A percentile compares a stretch with the other conserved stretches of the same genome.
phyloP scores from a whole-genome alignment of 2,329 filamentous ascomycete species.

The Fusarium sp. region DNA sequence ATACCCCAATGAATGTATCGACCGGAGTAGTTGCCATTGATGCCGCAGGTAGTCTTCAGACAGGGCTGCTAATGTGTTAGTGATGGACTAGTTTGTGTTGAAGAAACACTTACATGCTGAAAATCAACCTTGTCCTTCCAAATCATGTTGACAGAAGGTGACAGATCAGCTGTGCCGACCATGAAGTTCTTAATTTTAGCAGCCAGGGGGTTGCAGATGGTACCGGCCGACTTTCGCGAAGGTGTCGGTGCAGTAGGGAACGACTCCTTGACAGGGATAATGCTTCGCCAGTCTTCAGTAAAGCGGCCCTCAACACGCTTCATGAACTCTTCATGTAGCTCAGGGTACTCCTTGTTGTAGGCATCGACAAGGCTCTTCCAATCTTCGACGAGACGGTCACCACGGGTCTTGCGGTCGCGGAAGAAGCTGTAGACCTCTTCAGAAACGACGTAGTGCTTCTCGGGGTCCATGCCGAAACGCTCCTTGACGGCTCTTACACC shows the following conservation, averaged over 20 bases:
- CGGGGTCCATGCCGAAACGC: constrained; percentile 51
- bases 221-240: constrained; percentile 62
- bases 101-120: constrained; percentile 53
- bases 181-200: constrained; percentile 61
- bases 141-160: constrained; percentile 67
- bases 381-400: constrained; percentile 58
- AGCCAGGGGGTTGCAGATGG: constrained; percentile 65
- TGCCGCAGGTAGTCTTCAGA: constrained; percentile 58
- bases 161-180: constrained; percentile 66
- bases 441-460: constrained; percentile 53
- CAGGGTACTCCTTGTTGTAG: constrained; percentile 61
- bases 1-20: constrained; percentile 72
- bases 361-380: constrained; percentile 59
- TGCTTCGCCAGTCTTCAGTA: constrained; percentile 60
- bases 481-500: constrained; percentile 60
- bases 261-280: constrained; percentile 59
- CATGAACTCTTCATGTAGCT: constrained; percentile 63
- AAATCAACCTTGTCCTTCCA: constrained; percentile 66
- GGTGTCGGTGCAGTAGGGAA: constrained; percentile 62
- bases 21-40: constrained; percentile 66
- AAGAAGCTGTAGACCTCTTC: constrained; percentile 66
- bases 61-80: constrained; percentile 48
- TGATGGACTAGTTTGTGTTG: not conserved
- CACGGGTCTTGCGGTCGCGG: constrained; percentile 57
- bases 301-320: constrained; percentile 62